Evolutionary conservation across 371 early-diverging fungal species (phyloP), one percentile per base, ranked within the genome.

Genomic region (Haplosporangium sp.): DNA sequence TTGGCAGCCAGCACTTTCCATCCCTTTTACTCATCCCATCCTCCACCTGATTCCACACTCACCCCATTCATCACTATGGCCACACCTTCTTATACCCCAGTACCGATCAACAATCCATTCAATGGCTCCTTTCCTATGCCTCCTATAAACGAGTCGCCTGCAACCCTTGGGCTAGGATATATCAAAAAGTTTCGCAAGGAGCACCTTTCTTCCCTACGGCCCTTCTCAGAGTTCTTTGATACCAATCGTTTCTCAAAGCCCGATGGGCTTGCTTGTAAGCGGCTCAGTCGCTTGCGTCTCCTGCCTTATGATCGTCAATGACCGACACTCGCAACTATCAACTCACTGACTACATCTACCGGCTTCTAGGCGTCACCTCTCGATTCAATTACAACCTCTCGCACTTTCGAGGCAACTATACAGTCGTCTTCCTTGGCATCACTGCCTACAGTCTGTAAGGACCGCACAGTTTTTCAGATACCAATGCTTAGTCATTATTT

Each of bases 381-480:
- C 60, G 83, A 18, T 55, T 82, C 63, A 88, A 86, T 67, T 86
- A 86, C 56, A 91, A 90, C 72, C 67, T 90, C 29, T 79, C 84
- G 29, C 85, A 90, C 57, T 90, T 86, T 69, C 89, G 86, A 45
- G 84, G 86, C 69, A 91, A 91, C 73, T 91, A 91, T 65, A 79
- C 86, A 18, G 48, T 90, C 46, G 83, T 91, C 54, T 73, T 90
- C 55, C 62, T 88, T 12, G 85, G 83, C 16, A 81, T 91, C 53
- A 81, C 87, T 10, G 83, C 89, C 53, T 91, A 89, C 75, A 85
- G 86, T 16, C 61, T 91, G 91, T 91, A 88, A 83, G 85, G 74
- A 23, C 5, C 16, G 20, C 56, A 3, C 56, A 1, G 18, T 18
- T 9, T 50, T 13, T 9, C 10, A 18, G 18, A 50, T 8, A 20